Percentiles rank a stretch among this genome's conserved stretches.
phyloP scores from a whole-genome alignment of 139 green algal species.

The Picochlorum sp. region DNA sequence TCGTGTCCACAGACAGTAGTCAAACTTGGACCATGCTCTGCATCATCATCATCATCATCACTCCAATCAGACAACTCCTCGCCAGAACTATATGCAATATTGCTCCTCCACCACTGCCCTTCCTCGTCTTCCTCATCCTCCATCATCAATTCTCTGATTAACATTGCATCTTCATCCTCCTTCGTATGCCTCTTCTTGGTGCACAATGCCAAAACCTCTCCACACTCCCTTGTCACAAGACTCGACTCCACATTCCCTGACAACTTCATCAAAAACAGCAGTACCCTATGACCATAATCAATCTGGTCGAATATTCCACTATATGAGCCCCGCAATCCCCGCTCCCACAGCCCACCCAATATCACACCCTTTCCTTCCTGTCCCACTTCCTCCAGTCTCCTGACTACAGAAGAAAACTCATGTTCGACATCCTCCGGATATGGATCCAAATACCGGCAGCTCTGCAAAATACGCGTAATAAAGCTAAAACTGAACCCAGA shows the following conservation, averaged over 20 bases:
- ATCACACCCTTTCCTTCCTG: neutral
- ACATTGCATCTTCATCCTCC: neutral
- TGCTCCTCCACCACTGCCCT: neutral
- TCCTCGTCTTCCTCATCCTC: neutral
- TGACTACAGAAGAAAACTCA: neutral
- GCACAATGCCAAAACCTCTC: neutral
- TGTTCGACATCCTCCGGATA: neutral
- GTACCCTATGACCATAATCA: neutral
- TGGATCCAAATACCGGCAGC: neutral
- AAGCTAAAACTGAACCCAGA: too few species aligned
- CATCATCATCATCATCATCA: neutral
- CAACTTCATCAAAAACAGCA: neutral
- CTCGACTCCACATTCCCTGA: neutral
- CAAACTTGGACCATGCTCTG: neutral
- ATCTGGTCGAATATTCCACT: neutral
- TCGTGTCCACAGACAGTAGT: neutral
- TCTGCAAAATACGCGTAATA: too few species aligned
- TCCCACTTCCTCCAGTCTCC: neutral
- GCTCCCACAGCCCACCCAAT: neutral
- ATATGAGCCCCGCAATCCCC: neutral
- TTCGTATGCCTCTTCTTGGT: neutral
- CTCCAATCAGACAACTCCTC: neutral
- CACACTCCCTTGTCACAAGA: neutral
- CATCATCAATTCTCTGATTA: neutral
- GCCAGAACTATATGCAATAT: neutral